phyloP scores from a whole-genome alignment of 2,329 filamentous ascomycete species.

The Arthroderma sp. region DNA sequence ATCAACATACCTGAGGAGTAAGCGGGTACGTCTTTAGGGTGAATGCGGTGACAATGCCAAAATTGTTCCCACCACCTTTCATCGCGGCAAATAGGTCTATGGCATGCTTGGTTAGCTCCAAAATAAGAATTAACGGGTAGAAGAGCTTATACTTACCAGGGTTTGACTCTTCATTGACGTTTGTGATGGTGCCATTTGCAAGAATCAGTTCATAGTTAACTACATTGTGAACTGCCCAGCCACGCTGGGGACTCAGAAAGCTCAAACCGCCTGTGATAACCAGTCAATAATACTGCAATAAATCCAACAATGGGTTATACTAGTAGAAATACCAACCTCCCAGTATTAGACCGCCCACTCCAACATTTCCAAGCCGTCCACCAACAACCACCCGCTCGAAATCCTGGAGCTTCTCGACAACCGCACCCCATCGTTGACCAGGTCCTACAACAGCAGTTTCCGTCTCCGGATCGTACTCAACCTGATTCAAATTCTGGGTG shows the following conservation, averaged over 20 bases:
- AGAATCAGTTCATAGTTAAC: slow-evolving; percentile 24
- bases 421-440: slow-evolving; percentile 24
- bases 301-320: background rate
- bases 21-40: slow-evolving; percentile 22
- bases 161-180: slow-evolving; percentile 16
- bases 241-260: slow-evolving; percentile 20
- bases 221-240: slow-evolving; percentile 21
- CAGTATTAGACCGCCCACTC: slow-evolving; percentile 35
- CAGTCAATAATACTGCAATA: background rate
- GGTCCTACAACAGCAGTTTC: slow-evolving; percentile 28
- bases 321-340: slow-evolving; percentile 21
- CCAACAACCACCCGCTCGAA: slow-evolving; percentile 27
- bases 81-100: slow-evolving; percentile 26
- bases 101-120: background rate
- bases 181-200: slow-evolving; percentile 21
- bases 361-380: slow-evolving; percentile 36
- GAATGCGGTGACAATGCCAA: slow-evolving; percentile 32
- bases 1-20: slow-evolving; percentile 13
- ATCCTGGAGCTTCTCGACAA: slow-evolving; percentile 19
- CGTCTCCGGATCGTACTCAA: slow-evolving; percentile 23
- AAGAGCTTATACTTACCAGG: slow-evolving; percentile 13
- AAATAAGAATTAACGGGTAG: too few species aligned
- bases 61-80: slow-evolving; percentile 33
- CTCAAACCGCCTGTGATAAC: slow-evolving; percentile 15
- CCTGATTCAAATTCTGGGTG: slow-evolving; percentile 32